Conservation (phyloP, 2,329 filamentous ascomycete species). For the Whalleya microplaca region DNA sequence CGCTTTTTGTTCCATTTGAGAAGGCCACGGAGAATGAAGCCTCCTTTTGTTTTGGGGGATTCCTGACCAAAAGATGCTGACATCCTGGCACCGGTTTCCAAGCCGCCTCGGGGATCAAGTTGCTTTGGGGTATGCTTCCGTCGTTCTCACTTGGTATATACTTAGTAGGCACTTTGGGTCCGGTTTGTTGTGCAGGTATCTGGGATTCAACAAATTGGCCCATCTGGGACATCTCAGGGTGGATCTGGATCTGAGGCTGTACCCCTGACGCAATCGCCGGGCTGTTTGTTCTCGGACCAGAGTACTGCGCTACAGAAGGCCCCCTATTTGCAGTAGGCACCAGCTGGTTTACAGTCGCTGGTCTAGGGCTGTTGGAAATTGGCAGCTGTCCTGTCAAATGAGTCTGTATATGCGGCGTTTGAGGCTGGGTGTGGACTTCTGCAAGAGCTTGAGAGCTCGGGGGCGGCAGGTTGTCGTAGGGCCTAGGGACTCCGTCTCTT, state of each 20-base stretch:
- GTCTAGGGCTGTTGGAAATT: not conserved
- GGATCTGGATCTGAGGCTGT: not conserved
- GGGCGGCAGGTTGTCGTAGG: not conserved
- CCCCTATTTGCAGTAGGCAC: not conserved
- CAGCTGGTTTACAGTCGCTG: not conserved
- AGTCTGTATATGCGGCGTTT: not conserved
- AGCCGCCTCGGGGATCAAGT: not conserved
- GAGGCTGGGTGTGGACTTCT: not conserved
- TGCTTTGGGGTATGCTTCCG: not conserved
- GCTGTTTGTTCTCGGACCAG: not conserved
- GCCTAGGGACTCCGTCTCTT: not conserved
- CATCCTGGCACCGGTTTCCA: constrained; percentile 7
- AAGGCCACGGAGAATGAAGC: not conserved
- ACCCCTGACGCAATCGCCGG: not conserved
- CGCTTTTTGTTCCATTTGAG: not conserved
- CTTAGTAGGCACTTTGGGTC: not conserved
- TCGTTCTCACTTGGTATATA: not conserved
- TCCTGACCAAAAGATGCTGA: constrained; percentile 5
- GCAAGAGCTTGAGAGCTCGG: not conserved
- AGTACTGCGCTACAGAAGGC: not conserved
- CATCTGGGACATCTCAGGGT: not conserved
- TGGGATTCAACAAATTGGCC: not conserved
- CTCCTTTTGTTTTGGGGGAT: constrained; percentile 8
- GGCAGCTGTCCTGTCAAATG: not conserved
- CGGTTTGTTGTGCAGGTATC: not conserved